phyloP scores from a whole-genome alignment of 2,329 filamentous ascomycete species.

The Coniochaeta sp. region DNA sequence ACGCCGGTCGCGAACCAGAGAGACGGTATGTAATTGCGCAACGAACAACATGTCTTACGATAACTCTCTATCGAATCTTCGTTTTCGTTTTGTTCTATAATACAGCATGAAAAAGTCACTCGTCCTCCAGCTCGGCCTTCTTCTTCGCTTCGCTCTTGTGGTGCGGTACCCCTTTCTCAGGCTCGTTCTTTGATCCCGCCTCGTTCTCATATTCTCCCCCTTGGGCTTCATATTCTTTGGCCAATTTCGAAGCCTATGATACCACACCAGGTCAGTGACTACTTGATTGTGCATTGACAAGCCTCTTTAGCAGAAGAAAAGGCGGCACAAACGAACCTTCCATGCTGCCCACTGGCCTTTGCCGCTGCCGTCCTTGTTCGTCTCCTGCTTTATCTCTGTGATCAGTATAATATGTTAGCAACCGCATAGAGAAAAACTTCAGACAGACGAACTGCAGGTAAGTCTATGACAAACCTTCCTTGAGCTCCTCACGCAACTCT shows the following conservation, averaged over 20 bases:
- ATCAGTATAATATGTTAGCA: neutral
- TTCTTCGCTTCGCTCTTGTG: slow-evolving; percentile 14
- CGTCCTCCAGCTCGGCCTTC: neutral
- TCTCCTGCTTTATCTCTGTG: slow-evolving; percentile 32
- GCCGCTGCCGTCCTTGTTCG: slow-evolving; percentile 32
- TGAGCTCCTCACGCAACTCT: slow-evolving; percentile 29
- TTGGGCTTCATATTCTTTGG: slow-evolving; percentile 33
- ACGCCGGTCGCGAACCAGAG: too few relatives aligned
- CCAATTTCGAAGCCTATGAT: slow-evolving; percentile 24
- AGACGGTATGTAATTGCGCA: too few relatives aligned
- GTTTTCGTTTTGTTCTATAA: too few relatives aligned
- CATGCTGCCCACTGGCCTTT: slow-evolving; percentile 30
- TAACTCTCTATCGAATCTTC: too few relatives aligned
- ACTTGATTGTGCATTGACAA: neutral
- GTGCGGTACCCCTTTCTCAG: slow-evolving; percentile 18
- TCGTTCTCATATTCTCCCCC: slow-evolving; percentile 32
- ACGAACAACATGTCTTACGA: too few relatives aligned
- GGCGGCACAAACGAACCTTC: slow-evolving; percentile 18
- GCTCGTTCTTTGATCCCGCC: slow-evolving; percentile 30
- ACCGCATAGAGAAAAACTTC: neutral
- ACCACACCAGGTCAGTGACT: slow-evolving; percentile 2
- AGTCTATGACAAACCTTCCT: slow-evolving; percentile 25
- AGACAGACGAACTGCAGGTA: too few relatives aligned
- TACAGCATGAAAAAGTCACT: neutral
- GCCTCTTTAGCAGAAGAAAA: neutral